These are phyloP conservation scores for Dactylellina drechsleri DNA, from an alignment of 2,329 filamentous ascomycete species.

Conservation along the genomic window DNA sequence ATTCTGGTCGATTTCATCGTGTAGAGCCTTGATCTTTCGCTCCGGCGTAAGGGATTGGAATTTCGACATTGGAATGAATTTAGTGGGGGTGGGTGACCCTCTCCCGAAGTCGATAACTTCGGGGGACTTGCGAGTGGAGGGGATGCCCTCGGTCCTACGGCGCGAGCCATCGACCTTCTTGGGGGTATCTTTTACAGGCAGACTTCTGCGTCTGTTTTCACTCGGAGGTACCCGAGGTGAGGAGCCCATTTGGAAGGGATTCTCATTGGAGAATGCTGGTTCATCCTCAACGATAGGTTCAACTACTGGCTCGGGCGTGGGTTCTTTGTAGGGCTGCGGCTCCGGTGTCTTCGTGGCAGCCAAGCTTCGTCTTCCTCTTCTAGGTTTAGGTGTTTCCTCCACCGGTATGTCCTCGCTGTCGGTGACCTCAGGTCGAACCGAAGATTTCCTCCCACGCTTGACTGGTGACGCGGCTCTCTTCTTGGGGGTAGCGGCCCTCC, in stretches of 20 bases:
- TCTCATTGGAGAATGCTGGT: constrained; percentile 59
- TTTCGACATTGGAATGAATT: constrained; percentile 32
- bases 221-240: constrained; percentile 51
- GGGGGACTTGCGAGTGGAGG: constrained; percentile 36
- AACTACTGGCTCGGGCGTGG: constrained; percentile 48
- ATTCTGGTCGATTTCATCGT: constrained; percentile 30
- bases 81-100: constrained; percentile 25
- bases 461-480: constrained; percentile 45
- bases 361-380: constrained; percentile 30
- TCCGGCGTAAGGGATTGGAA: constrained; percentile 46
- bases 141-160: constrained; percentile 40
- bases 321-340: constrained; percentile 44
- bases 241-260: constrained; percentile 58
- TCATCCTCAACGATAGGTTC: constrained; percentile 59
- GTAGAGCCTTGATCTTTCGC: constrained; percentile 22
- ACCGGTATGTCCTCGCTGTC: constrained; percentile 36
- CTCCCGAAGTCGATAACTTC: constrained; percentile 22
- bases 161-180: constrained; percentile 38
- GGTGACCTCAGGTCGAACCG: constrained; percentile 31
- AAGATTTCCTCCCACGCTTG: constrained; percentile 50
- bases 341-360: constrained; percentile 60
- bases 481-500: constrained; percentile 58
- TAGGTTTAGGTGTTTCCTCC: constrained; percentile 40
- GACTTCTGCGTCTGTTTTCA: constrained; percentile 43
- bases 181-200: constrained; percentile 45